Percentiles rank a stretch among this genome's conserved stretches.
phyloP scores from a whole-genome alignment of 805 yeast genomes.

The Metschnikowia lunata region DNA sequence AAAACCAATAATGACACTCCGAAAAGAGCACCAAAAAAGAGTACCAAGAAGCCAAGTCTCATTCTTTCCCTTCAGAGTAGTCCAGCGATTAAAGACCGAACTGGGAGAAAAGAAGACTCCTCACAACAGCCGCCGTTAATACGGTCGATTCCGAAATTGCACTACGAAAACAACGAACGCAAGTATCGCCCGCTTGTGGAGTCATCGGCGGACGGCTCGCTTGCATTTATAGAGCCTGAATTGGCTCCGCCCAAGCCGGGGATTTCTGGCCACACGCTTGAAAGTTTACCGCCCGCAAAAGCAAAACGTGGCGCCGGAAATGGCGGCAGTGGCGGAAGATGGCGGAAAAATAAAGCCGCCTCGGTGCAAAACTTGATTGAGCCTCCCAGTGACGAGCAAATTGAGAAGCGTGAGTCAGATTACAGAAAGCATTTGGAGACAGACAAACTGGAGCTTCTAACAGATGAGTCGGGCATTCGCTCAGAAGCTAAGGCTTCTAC shows the following conservation, averaged over 20 bases:
- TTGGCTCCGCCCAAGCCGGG: constrained; percentile 51
- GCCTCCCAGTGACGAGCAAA: constrained; percentile 17
- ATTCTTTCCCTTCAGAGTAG: constrained; percentile 9
- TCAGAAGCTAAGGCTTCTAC: constrained; percentile 11
- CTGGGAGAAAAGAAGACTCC: background rate
- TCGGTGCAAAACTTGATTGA: constrained; percentile 3
- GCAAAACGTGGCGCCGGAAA: constrained; percentile 48
- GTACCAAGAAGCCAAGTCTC: constrained; percentile 4
- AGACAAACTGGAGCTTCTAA: constrained; percentile 13
- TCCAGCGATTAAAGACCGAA: constrained; percentile 6
- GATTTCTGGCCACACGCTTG: constrained; percentile 71
- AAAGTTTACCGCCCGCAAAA: constrained; percentile 59
- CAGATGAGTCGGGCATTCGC: constrained; percentile 13
- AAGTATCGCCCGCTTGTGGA: background rate
- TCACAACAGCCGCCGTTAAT: background rate
- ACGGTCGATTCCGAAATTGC: constrained; percentile 3
- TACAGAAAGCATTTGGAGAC: constrained; percentile 15
- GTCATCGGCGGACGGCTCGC: background rate
- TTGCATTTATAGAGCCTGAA: constrained; percentile 53
- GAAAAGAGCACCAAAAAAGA: background rate
- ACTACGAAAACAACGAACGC: background rate
- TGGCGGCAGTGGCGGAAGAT: constrained; percentile 45
- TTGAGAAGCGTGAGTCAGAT: constrained; percentile 10
- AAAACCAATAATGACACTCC: background rate
- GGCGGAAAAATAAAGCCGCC: constrained; percentile 17